Evolutionary conservation across 768 basidiomycete genomes (phyloP).

Genomic region (Clitopilus passeckerianus): DNA sequence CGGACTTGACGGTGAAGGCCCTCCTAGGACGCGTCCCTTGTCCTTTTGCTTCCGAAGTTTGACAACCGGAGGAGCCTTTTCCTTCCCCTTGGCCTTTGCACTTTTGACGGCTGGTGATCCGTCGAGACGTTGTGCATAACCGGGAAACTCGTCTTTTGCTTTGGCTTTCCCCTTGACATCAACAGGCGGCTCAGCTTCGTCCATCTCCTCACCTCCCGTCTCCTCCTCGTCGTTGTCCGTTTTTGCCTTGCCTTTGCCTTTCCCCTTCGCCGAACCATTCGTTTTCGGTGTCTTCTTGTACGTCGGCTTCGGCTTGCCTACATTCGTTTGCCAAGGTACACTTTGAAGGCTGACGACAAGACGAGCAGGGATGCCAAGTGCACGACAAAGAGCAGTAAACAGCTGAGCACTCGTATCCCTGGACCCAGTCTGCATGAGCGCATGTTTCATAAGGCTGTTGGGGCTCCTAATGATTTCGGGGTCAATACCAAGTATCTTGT

Average conservation of each 20-base stretch:
- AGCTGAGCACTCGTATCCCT: slow-evolving; percentile 87
- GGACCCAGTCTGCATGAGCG: slow-evolving; percentile 71
- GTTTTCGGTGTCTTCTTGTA: slow-evolving; percentile 32
- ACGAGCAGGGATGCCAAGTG: slow-evolving; percentile 79
- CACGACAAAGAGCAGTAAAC: slow-evolving; percentile 87
- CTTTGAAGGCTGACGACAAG: slow-evolving; percentile 89
- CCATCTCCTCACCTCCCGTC: slow-evolving; percentile 28
- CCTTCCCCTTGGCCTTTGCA: slow-evolving; percentile 53
- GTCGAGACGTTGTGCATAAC: slow-evolving; percentile 36
- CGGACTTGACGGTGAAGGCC: slow-evolving; percentile 12
- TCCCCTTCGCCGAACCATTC: slow-evolving; percentile 13
- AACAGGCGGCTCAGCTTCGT: slow-evolving; percentile 25
- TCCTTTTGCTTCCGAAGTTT: slow-evolving; percentile 53
- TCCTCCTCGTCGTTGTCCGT: slow-evolving; percentile 28
- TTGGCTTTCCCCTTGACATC: slow-evolving; percentile 6
- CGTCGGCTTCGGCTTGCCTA: slow-evolving; percentile 50
- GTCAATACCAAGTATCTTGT: slow-evolving; percentile 45
- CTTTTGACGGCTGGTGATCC: slow-evolving; percentile 30
- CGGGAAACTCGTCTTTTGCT: slow-evolving; percentile 23
- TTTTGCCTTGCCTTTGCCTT: slow-evolving; percentile 32
- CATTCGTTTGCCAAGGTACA: slow-evolving; percentile 79
- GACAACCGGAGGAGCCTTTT: slow-evolving; percentile 49
- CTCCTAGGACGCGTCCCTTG: slow-evolving; percentile 40
- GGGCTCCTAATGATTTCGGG: slow-evolving; percentile 67
- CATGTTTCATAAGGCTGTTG: slow-evolving; percentile 94